phyloP scores from a whole-genome alignment of 768 basidiomycete genomes.

The Coprinellus aureogranulatus region DNA sequence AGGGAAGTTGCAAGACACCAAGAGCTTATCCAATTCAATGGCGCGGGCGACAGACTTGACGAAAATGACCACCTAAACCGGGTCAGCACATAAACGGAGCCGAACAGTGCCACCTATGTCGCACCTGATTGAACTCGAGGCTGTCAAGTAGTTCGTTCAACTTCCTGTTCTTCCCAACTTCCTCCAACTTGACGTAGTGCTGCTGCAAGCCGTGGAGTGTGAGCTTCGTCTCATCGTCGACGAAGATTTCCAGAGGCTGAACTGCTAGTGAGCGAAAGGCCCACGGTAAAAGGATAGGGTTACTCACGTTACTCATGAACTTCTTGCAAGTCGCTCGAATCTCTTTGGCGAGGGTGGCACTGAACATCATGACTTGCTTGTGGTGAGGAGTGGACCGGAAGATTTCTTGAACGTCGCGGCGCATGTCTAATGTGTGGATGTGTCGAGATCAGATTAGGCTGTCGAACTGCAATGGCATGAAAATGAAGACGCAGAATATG shows the following conservation, averaged over 20 bases:
- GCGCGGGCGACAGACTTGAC: slow-evolving; percentile 98
- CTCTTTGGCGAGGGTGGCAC: slow-evolving; percentile 95
- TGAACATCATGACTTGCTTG: slow-evolving; percentile 99
- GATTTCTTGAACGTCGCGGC: slow-evolving; percentile 99
- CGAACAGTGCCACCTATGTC: neutral
- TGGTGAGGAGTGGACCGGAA: slow-evolving; percentile 98
- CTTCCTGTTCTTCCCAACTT: slow-evolving; percentile 94
- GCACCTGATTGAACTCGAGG: slow-evolving; percentile 96
- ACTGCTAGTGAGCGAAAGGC: slow-evolving; percentile 3
- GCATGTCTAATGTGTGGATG: slow-evolving; percentile 90
- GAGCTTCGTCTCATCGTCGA: slow-evolving; percentile 98
- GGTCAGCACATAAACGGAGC: neutral
- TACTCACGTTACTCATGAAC: slow-evolving; percentile 95
- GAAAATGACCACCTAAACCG: slow-evolving; percentile 91
- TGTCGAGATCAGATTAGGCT: slow-evolving; percentile 63
- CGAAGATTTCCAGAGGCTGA: slow-evolving; percentile 98
- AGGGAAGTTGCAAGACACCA: slow-evolving; percentile 97
- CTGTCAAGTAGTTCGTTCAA: slow-evolving; percentile 93
- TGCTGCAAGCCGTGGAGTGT: slow-evolving; percentile 98
- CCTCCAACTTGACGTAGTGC: slow-evolving; percentile 96
- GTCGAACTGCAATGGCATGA: slow-evolving; percentile 48
- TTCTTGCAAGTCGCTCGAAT: slow-evolving; percentile 98
- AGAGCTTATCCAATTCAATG: slow-evolving; percentile 91
- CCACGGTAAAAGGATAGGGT: neutral
- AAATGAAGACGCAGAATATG: slow-evolving; percentile 50